Percentiles rank a stretch among this genome's conserved stretches.
phyloP scores from a whole-genome alignment of 306 rosid genomes.

The Prunus kanzakura region DNA sequence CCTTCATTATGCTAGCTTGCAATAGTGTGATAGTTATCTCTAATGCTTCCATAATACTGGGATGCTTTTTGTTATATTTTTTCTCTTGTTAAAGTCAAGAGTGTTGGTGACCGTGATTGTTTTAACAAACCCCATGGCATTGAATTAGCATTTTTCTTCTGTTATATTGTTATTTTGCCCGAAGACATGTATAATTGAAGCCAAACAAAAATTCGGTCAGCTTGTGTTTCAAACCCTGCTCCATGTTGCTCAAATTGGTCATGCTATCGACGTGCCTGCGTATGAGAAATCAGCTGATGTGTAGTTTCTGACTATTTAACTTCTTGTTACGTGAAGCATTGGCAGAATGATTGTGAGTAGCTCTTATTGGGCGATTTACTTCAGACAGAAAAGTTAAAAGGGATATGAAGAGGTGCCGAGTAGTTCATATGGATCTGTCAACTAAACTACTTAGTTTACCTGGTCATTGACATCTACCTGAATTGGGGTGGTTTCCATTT shows the following conservation, averaged over 20 bases:
- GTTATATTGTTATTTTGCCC: too few species aligned
- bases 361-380: not conserved
- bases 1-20: slow-evolving; percentile 1
- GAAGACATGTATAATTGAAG: too few species aligned
- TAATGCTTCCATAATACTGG: not conserved
- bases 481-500: not conserved
- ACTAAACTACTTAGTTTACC: not conserved
- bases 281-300: not conserved
- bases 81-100: not conserved
- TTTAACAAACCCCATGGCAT: not conserved
- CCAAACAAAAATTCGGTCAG: too few species aligned
- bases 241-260: too few species aligned
- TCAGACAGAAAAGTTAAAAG: not conserved
- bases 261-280: too few species aligned
- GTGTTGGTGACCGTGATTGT: not conserved
- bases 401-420: too few species aligned
- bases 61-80: not conserved
- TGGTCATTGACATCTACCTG: not conserved
- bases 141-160: too few species aligned
- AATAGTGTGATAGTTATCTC: not conserved
- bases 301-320: not conserved
- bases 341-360: not conserved
- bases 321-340: not conserved
- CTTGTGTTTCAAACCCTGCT: too few species aligned
- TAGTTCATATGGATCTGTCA: not conserved